Evolutionary conservation across 1,284 basidiomycete species (phyloP).

Genomic region (Coriolopsis trogii): DNA sequence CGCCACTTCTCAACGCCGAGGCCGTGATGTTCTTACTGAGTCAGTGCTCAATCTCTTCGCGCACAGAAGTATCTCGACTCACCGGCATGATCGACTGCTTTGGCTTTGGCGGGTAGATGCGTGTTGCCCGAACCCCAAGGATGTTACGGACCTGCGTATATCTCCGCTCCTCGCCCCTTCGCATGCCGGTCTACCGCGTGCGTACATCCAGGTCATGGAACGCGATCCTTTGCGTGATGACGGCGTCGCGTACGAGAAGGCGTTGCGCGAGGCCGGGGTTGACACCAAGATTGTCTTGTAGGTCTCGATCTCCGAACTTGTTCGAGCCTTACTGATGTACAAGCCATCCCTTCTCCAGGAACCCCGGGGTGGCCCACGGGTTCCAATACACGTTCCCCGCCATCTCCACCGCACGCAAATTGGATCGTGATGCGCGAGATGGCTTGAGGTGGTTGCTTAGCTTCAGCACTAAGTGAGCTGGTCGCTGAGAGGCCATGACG

Average conservation of each 20-base stretch:
- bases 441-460: constrained; percentile 11
- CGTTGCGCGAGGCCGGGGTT: constrained; percentile 25
- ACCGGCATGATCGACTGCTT: neutral
- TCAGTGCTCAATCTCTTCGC: neutral
- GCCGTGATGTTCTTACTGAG: neutral
- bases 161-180: constrained; percentile 22
- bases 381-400: constrained; percentile 7
- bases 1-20: neutral
- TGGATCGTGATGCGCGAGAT: neutral
- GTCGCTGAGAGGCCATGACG: too few species aligned
- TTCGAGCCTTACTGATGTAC: neutral
- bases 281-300: constrained; percentile 18
- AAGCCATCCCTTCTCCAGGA: constrained; percentile 7
- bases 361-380: constrained; percentile 12
- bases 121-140: constrained; percentile 6
- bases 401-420: neutral
- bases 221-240: constrained; percentile 30
- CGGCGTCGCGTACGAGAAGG: constrained; percentile 25
- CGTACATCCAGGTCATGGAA: constrained; percentile 26
- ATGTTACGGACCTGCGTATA: constrained; percentile 21
- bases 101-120: neutral
- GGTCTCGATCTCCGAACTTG: constrained; percentile 5
- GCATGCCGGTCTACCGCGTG: constrained; percentile 21
- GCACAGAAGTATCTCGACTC: too few species aligned
- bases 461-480: too few species aligned